Evolutionary conservation across 257 asterid species (phyloP).

Genomic region (Avicennia marina): DNA sequence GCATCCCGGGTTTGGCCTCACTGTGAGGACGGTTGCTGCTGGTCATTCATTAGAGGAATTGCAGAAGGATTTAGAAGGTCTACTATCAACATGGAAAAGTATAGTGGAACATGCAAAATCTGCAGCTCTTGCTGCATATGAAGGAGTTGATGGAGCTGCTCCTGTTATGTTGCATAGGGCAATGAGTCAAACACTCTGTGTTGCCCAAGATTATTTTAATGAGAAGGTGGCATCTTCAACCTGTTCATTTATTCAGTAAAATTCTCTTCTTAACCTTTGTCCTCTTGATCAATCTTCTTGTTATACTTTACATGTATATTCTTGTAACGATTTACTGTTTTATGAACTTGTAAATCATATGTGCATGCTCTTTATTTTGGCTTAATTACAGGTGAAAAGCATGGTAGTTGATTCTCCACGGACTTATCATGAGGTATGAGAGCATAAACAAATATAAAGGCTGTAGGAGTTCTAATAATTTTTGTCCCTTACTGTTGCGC

Average conservation of each 20-base stretch:
- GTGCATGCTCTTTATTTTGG: slow-evolving; percentile 19
- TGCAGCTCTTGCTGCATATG: slow-evolving; percentile 97
- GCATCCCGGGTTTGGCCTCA: slow-evolving; percentile 91
- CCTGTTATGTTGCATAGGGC: slow-evolving; percentile 90
- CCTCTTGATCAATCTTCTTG: slow-evolving; percentile 1
- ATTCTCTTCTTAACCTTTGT: background rate
- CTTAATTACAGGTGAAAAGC: slow-evolving; percentile 64
- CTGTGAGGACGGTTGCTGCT: slow-evolving; percentile 90
- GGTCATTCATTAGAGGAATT: slow-evolving; percentile 81
- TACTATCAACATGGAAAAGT: slow-evolving; percentile 79
- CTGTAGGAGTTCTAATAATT: background rate
- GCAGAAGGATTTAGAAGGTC: slow-evolving; percentile 84
- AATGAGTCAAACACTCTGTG: slow-evolving; percentile 90
- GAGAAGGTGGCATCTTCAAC: slow-evolving; percentile 53
- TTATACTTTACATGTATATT: slow-evolving; percentile 5
- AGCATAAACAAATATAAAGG: background rate
- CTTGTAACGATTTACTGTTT: background rate
- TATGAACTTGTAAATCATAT: slow-evolving; percentile 6
- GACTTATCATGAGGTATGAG: slow-evolving; percentile 88
- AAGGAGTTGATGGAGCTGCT: slow-evolving; percentile 92
- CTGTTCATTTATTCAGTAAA: background rate
- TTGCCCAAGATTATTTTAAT: slow-evolving; percentile 91
- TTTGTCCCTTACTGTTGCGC: background rate
- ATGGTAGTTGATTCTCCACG: slow-evolving; percentile 96
- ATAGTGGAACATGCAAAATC: slow-evolving; percentile 85